A percentile compares a stretch with the other conserved stretches of the same genome.
Evolutionary conservation across 768 basidiomycete species (phyloP).

Genomic region (Auricularia auricula-judae): DNA sequence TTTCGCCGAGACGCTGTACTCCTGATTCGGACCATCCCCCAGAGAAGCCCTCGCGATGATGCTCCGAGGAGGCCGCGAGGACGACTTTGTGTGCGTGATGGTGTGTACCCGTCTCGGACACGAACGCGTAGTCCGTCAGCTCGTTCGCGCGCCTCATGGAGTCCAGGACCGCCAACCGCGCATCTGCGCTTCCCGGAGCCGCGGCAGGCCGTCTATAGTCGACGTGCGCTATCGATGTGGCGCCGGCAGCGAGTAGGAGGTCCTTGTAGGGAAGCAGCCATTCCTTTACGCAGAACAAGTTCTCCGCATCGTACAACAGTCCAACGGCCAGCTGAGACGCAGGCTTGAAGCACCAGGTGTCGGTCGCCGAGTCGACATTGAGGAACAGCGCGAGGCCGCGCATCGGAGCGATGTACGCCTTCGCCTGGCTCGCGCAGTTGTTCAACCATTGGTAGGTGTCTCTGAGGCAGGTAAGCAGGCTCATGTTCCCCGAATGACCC

Average conservation of each 20-base stretch:
- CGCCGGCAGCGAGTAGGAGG: slow-evolving; percentile 9
- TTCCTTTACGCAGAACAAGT: slow-evolving; percentile 15
- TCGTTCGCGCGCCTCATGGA: neutral
- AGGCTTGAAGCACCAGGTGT: slow-evolving; percentile 29
- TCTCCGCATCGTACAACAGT: slow-evolving; percentile 17
- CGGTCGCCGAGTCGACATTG: slow-evolving; percentile 30
- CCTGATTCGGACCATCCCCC: neutral
- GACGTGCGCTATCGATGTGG: slow-evolving; percentile 8
- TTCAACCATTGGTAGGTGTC: slow-evolving; percentile 36
- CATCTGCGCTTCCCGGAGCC: neutral
- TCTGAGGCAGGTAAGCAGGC: slow-evolving; percentile 27
- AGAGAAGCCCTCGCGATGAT: neutral
- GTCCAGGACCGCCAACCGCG: neutral
- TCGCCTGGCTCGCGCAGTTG: slow-evolving; percentile 15
- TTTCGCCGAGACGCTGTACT: neutral
- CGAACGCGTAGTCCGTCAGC: neutral
- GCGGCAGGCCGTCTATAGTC: neutral
- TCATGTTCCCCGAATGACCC: slow-evolving; percentile 15
- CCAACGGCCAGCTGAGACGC: slow-evolving; percentile 30
- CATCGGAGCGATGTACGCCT: slow-evolving; percentile 10
- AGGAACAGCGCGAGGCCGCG: slow-evolving; percentile 27
- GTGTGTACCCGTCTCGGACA: neutral
- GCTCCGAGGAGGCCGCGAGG: neutral
- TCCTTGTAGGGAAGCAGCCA: slow-evolving; percentile 13
- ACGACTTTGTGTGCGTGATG: neutral